These are phyloP conservation scores for Erigeron philadelphicus DNA, from an alignment of 140 eudicot species.

Conservation along the genomic window DNA sequence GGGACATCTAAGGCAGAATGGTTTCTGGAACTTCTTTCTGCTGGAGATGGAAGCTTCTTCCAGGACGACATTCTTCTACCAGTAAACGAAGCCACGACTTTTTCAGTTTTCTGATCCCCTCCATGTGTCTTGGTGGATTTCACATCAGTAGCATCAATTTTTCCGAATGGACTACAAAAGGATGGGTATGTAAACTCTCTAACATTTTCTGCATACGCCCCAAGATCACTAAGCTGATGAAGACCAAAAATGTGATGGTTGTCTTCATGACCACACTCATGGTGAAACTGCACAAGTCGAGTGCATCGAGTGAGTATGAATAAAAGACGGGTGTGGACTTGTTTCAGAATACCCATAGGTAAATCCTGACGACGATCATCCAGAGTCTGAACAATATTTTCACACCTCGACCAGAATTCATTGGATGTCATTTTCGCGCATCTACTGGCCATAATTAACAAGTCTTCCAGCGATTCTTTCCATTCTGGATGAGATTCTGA, in stretches of 20 bases:
- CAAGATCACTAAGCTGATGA: constrained; percentile 87
- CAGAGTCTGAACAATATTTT: constrained; percentile 71
- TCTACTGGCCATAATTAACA: constrained; percentile 55
- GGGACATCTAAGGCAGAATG: constrained; percentile 47
- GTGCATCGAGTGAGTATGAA: constrained; percentile 96
- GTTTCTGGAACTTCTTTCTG: constrained; percentile 42
- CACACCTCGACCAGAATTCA: constrained; percentile 87
- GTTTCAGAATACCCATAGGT: constrained; percentile 80
- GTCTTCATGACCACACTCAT: constrained; percentile 86
- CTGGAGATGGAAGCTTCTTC: constrained; percentile 83
- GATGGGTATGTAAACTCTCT: constrained; percentile 32
- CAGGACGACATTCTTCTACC: constrained; percentile 79
- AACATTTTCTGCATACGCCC: constrained; percentile 56
- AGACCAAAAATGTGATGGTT: constrained; percentile 50
- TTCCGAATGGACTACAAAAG: constrained; percentile 26
- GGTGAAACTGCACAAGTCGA: constrained; percentile 83
- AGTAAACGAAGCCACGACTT: constrained; percentile 48
- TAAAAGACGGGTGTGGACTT: constrained; percentile 77
- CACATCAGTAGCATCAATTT: constrained; percentile 31
- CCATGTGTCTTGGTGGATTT: constrained; percentile 14
- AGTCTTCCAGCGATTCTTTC: constrained; percentile 64
- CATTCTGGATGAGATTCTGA: constrained; percentile 64
- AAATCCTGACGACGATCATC: constrained; percentile 93
- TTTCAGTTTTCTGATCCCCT: constrained; percentile 34
- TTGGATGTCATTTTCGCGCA: constrained; percentile 80